Evolutionary conservation across 352 stramenopile genomes (phyloP).

Genomic region (Globisporangium splendens): DNA sequence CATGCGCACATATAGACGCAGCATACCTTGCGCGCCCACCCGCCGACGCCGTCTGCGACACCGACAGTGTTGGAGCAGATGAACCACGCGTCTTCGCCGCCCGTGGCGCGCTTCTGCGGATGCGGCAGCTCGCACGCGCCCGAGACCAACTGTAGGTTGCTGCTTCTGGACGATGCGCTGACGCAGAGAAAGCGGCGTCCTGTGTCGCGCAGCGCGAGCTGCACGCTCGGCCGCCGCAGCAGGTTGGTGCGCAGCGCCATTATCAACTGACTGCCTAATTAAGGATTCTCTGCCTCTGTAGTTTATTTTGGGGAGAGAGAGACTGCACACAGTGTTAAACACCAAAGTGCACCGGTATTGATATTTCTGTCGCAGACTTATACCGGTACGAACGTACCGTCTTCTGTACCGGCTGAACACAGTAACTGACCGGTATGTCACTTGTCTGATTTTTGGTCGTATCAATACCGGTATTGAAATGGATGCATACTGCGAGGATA

Average conservation of each 20-base stretch:
- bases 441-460: too few relatives aligned
- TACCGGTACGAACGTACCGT: too few relatives aligned
- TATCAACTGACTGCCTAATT: background rate
- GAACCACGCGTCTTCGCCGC: slow-evolving; percentile 86
- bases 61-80: slow-evolving; percentile 70
- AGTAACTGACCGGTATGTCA: too few relatives aligned
- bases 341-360: too few relatives aligned
- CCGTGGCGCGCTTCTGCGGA: slow-evolving; percentile 77
- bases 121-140: slow-evolving; percentile 77
- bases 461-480: too few relatives aligned
- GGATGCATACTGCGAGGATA: too few relatives aligned
- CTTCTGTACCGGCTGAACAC: too few relatives aligned
- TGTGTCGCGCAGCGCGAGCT: background rate
- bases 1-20: background rate
- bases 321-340: too few relatives aligned
- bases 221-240: slow-evolving; percentile 4
- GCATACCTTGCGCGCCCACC: slow-evolving; percentile 78
- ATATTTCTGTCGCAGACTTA: too few relatives aligned
- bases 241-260: slow-evolving; percentile 5
- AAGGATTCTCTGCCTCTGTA: too few relatives aligned
- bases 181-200: slow-evolving; percentile 14
- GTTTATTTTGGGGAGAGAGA: too few relatives aligned
- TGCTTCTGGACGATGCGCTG: slow-evolving; percentile 13
- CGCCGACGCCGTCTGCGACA: slow-evolving; percentile 84
- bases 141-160: slow-evolving; percentile 46